phyloP scores from a whole-genome alignment of 169 alveolate genomes.

The Plasmodium inui region DNA sequence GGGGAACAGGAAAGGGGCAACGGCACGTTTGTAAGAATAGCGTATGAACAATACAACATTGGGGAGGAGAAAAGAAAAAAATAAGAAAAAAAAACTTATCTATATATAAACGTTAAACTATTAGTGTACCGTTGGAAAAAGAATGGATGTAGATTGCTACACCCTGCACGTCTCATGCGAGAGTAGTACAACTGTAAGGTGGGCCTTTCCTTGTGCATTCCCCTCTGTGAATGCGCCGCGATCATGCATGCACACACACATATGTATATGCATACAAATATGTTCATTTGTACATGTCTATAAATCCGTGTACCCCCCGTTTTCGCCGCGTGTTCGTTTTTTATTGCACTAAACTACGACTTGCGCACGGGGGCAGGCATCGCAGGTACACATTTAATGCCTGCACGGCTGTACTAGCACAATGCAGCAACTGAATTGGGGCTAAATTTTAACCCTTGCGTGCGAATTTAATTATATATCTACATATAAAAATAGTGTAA shows the following conservation, averaged over 20 bases:
- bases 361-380: not conserved
- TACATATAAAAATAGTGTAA: not conserved
- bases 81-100: not conserved
- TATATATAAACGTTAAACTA: not conserved
- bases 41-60: not conserved
- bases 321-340: not conserved
- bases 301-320: not conserved
- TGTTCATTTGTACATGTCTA: not conserved
- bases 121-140: not conserved
- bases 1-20: not conserved
- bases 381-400: not conserved
- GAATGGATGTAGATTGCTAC: not conserved
- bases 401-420: not conserved
- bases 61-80: not conserved
- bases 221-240: not conserved
- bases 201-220: not conserved
- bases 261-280: not conserved
- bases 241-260: not conserved
- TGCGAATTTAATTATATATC: constrained; percentile 6
- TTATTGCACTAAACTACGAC: not conserved
- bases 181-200: not conserved
- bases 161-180: not conserved
- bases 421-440: not conserved
- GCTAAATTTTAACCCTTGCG: not conserved
- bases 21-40: not conserved